phyloP scores from a whole-genome alignment of 768 basidiomycete genomes.

The Hypholoma fasciculare region DNA sequence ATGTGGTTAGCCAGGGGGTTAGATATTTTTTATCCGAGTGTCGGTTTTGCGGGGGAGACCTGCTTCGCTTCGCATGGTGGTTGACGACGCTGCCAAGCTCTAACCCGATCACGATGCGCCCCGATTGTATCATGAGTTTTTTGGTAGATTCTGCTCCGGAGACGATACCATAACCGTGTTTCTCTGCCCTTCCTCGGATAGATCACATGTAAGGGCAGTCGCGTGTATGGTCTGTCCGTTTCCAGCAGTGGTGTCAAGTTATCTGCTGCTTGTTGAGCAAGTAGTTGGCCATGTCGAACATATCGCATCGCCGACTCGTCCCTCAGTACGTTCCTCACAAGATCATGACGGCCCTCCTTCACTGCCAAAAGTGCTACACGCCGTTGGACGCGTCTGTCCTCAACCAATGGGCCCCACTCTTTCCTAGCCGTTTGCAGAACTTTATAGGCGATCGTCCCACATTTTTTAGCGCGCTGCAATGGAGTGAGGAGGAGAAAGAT shows the following conservation, averaged over 20 bases:
- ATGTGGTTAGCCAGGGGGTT: neutral
- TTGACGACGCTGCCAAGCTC: no score
- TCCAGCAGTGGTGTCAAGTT: slow-evolving; percentile 5
- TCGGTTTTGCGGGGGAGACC: no score
- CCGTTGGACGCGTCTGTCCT: slow-evolving; percentile 59
- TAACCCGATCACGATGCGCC: neutral
- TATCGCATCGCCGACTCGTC: slow-evolving; percentile 2
- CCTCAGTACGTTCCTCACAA: slow-evolving; percentile 30
- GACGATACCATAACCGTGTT: slow-evolving; percentile 27
- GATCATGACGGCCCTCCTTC: slow-evolving; percentile 63
- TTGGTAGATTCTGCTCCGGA: slow-evolving; percentile 8
- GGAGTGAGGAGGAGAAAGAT: slow-evolving; percentile 58
- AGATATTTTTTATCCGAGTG: neutral
- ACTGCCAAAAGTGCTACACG: slow-evolving; percentile 59
- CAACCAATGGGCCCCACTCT: slow-evolving; percentile 56
- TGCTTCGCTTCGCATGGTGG: no score
- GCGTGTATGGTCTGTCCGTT: slow-evolving; percentile 14
- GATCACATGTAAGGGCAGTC: slow-evolving; percentile 23
- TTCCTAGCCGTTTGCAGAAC: slow-evolving; percentile 44
- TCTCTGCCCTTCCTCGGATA: slow-evolving; percentile 33
- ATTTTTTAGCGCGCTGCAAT: slow-evolving; percentile 45
- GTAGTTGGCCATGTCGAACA: slow-evolving; percentile 9
- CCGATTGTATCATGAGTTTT: neutral
- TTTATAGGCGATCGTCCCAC: slow-evolving; percentile 54
- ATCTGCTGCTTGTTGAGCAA: slow-evolving; percentile 17